phyloP scores from a whole-genome alignment of 2,329 filamentous ascomycete species.

The Cercospora sp. region DNA sequence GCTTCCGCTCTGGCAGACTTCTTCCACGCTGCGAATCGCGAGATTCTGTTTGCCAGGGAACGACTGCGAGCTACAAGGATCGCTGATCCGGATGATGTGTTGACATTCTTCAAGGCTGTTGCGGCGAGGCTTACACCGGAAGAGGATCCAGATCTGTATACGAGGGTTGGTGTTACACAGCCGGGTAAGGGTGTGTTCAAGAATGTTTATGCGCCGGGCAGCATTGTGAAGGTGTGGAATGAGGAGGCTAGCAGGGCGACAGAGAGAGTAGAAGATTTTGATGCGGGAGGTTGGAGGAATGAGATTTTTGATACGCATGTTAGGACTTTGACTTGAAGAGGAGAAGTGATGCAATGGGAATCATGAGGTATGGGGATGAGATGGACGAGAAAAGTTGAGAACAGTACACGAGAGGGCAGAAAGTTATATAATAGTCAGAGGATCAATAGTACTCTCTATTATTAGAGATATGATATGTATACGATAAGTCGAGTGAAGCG shows the following conservation, averaged over 20 bases:
- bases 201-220: slow-evolving; percentile 84
- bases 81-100: slow-evolving; percentile 73
- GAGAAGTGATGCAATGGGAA: too few species aligned
- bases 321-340: slow-evolving; percentile 26
- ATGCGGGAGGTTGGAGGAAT: slow-evolving; percentile 76
- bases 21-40: slow-evolving; percentile 75
- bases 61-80: slow-evolving; percentile 82
- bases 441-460: too few species aligned
- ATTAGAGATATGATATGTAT: too few species aligned
- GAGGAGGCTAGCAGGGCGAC: slow-evolving; percentile 70
- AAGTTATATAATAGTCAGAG: too few species aligned
- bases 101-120: slow-evolving; percentile 80
- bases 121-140: slow-evolving; percentile 71
- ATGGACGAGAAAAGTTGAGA: too few species aligned
- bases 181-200: slow-evolving; percentile 69
- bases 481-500: too few species aligned
- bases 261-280: slow-evolving; percentile 74
- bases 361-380: too few species aligned
- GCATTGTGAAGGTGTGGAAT: slow-evolving; percentile 85
- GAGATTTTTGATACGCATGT: slow-evolving; percentile 66
- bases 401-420: too few species aligned
- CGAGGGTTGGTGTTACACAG: slow-evolving; percentile 68
- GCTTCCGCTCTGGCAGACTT: slow-evolving; percentile 68
- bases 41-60: slow-evolving; percentile 83
- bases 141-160: slow-evolving; percentile 74